A percentile compares a stretch with the other conserved stretches of the same genome.
Conservation (phyloP, 2,329 filamentous ascomycete species). For the Mycocentrospora acerina region DNA sequence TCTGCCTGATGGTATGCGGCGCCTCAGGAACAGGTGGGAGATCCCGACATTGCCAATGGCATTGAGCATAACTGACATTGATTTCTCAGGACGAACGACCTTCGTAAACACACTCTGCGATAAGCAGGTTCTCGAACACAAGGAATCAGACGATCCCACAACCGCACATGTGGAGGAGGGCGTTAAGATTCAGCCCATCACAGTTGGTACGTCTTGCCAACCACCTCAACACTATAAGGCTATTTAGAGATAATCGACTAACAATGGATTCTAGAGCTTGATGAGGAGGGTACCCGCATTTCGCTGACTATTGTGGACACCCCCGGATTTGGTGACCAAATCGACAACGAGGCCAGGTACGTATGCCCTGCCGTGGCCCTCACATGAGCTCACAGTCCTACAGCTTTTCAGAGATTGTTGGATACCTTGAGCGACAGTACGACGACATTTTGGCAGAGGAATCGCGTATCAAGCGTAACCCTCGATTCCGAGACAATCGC, state of each 20-base stretch:
- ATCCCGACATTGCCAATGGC: not conserved
- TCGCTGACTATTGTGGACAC: slow-evolving; percentile 98
- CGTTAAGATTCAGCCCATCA: slow-evolving; percentile 98
- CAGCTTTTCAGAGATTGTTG: slow-evolving; percentile 96
- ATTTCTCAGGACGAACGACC: slow-evolving; percentile 78
- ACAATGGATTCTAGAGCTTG: slow-evolving; percentile 62
- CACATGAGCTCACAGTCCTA: slow-evolving; percentile 16
- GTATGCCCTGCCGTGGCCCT: slow-evolving; percentile 5
- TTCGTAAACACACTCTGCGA: slow-evolving; percentile 99
- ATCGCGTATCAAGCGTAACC: slow-evolving; percentile 99
- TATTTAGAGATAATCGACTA: not conserved
- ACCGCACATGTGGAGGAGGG: slow-evolving; percentile 92
- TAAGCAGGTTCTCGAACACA: slow-evolving; percentile 85
- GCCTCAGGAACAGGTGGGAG: slow-evolving; percentile 92
- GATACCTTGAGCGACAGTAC: slow-evolving; percentile 98
- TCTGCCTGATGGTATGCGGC: slow-evolving; percentile 99
- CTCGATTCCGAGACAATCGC: slow-evolving; percentile 97
- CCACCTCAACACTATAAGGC: not conserved
- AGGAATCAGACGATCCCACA: slow-evolving; percentile 87
- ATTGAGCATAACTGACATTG: slow-evolving; percentile 6
- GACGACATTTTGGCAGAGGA: slow-evolving; percentile 99
- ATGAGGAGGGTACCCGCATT: slow-evolving; percentile 97
- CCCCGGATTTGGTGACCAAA: slow-evolving; percentile 96
- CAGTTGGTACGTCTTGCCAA: slow-evolving; percentile 70
- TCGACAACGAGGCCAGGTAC: slow-evolving; percentile 98